Evolutionary conservation across 192 early-diverging fungal species (phyloP), one percentile per base, ranked within the genome.

Genomic region (Coemansia sp.): DNA sequence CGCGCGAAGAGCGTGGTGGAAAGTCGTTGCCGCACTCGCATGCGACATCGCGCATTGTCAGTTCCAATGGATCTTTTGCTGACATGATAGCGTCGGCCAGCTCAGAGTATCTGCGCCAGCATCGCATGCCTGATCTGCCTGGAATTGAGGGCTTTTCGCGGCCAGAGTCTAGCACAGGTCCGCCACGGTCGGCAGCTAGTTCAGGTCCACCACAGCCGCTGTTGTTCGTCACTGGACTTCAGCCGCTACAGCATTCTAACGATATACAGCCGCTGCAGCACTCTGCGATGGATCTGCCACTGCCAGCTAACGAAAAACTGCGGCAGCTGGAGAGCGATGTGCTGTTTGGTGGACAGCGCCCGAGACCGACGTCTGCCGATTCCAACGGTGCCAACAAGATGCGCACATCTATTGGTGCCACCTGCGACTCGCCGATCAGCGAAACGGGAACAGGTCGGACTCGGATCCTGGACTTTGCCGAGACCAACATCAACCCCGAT

Each of bases 401-500:
- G 29, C 53, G 25, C 24, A 55, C 29, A 7, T 24, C 56, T 4
- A 45, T 43, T 21, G n/a, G 52, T 23, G 39, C 43, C 1, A 22
- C 56, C 0, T 75, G 58, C 19, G 77, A 80, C 24, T 71, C 77
- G 61, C 77, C 77, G 1, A 22, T 54, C 54, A 80, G 77, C 55
- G 77, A 80, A 0, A 56, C 77, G 1, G 77, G 72, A 58, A 80
- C 77, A 15, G 72, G 77, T 5, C 60, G 66, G 19, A 80, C 77
- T 15, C 77, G 67, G 54, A 80, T 80, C 12, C 59, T 80, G 58
- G 72, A 68, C 56, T 80, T 80, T 68, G 54, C 72, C 12, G 69
- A 70, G 59, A 35, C 72, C 4, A 45, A 59, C 59, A 52, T 75
- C n/a, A 51, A 39, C 23, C 25, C 48, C 2, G 57, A 22, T 24